Evolutionary conservation across 1,284 basidiomycete genomes (phyloP).

Genomic region (Apiotrichum gamsii): DNA sequence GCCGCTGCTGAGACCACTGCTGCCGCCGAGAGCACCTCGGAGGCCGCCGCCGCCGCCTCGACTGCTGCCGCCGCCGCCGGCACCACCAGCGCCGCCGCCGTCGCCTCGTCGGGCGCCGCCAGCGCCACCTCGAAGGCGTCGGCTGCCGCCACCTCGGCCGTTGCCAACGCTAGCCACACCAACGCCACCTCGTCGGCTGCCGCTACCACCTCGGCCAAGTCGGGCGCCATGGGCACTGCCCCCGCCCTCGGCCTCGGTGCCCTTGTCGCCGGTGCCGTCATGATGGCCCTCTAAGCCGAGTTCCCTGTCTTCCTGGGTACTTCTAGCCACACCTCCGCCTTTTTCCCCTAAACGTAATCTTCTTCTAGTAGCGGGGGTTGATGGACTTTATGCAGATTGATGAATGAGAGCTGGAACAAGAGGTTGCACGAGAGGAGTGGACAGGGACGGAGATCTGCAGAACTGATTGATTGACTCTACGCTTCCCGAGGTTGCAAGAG

Average conservation of each 20-base stretch:
- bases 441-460: too few species aligned
- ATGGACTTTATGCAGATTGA: too few species aligned
- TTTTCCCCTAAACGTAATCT: background rate
- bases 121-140: background rate
- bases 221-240: too few species aligned
- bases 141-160: background rate
- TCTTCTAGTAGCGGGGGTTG: background rate
- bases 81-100: background rate
- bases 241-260: too few species aligned
- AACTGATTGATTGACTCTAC: too few species aligned
- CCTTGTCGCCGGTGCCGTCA: too few species aligned
- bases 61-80: background rate
- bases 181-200: background rate
- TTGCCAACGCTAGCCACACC: background rate
- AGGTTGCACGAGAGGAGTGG: background rate
- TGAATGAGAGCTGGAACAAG: background rate
- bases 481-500: too few species aligned
- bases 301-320: too few species aligned
- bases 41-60: background rate
- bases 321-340: too few species aligned
- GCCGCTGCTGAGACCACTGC: background rate
- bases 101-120: background rate
- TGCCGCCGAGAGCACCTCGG: background rate
- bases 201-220: too few species aligned
- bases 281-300: too few species aligned